Base-by-base conservation (phyloP, 2,329 filamentous ascomycete species). In the Diaporthe australafricana region DNA sequence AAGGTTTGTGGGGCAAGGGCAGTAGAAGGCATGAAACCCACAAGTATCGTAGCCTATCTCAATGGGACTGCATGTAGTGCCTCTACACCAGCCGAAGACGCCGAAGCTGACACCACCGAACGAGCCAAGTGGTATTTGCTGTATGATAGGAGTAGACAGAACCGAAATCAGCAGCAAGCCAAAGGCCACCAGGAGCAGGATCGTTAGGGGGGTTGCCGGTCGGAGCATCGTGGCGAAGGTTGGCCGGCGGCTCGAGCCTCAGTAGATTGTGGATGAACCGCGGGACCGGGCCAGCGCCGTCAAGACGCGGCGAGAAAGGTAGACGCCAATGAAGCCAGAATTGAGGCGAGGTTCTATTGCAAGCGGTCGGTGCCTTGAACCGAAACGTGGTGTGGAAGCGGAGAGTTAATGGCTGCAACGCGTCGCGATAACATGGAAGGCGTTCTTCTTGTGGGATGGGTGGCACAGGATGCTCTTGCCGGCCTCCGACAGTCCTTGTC, bases 121-220 rank as follows among this genome's bases (percentile, higher is more conserved):
- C 67, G 90, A 91, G 47, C 93, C 95, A 52, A 99, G 87, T 12
- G 95, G 94, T 57, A 99, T 97, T 32, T 87, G 88, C 79, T 93
- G 91, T 80, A 98, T 92, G 76, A 99, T 91, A 22, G 96, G 96
- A 0, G 94, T 95, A 1, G 96, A 98, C n/a, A 99, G 85, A 48
- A 95, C 94, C 57, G 95, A 94, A 48, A 99, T 87, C 57, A 98
- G 86, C 67, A 98, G 88, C 74, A 98, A 87, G 74, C 87, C 92
- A 82, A 99, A 98, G 75, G 96, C 95, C 78, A 89, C 87, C 74
- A 97, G 89, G 79, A 98, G 92, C 81, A 98, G 85, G 76, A 98
- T 86, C 77, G 95, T 92, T 80, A 99, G 86, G 76, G 96, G 96
- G 73, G 96, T 98, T 74, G 96, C 96, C 74, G 96, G 95, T 79